Percentiles rank a stretch among this genome's conserved stretches.
Evolutionary conservation across 805 yeast genomes (phyloP).

Genomic region (Hanseniaspora lachancei): DNA sequence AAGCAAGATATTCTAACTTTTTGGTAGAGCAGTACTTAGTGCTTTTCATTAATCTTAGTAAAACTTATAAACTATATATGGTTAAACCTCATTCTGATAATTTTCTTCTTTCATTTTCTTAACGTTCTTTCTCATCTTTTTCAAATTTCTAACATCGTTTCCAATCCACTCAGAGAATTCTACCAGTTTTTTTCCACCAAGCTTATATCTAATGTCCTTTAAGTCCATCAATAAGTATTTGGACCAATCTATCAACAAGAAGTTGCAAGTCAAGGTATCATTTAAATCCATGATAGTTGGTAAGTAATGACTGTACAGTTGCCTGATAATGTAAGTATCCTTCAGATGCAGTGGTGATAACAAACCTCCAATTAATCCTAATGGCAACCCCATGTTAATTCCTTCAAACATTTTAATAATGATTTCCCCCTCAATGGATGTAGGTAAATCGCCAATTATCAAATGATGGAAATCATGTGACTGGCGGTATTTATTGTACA

Average conservation of each 20-base stretch:
- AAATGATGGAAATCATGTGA: conserved; percentile 97
- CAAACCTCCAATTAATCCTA: conserved; percentile 88
- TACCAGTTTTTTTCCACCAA: conserved; percentile 31
- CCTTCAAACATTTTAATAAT: conserved; percentile 87
- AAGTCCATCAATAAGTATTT: conserved; percentile 59
- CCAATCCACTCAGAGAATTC: conserved; percentile 32
- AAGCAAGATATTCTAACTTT: no score
- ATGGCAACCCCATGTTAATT: conserved; percentile 82
- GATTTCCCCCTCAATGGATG: conserved; percentile 90
- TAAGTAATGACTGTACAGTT: conserved; percentile 43
- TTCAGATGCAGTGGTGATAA: conserved; percentile 73
- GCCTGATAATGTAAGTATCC: conserved; percentile 48
- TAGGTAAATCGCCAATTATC: conserved; percentile 66
- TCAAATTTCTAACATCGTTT: conserved; percentile 53
- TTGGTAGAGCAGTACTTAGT: no score
- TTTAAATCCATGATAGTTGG: conserved; percentile 54
- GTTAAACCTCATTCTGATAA: neutral
- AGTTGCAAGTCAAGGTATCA: conserved; percentile 56
- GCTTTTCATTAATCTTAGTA: no score
- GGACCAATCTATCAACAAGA: conserved; percentile 83
- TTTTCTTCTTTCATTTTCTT: neutral
- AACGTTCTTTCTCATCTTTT: conserved; percentile 27
- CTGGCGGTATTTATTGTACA: conserved; percentile 88
- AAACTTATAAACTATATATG: no score
- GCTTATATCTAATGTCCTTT: conserved; percentile 51